Base-by-base conservation (phyloP, 495 filamentous ascomycete genomes). In the Astrothelium subdiscretum region DNA sequence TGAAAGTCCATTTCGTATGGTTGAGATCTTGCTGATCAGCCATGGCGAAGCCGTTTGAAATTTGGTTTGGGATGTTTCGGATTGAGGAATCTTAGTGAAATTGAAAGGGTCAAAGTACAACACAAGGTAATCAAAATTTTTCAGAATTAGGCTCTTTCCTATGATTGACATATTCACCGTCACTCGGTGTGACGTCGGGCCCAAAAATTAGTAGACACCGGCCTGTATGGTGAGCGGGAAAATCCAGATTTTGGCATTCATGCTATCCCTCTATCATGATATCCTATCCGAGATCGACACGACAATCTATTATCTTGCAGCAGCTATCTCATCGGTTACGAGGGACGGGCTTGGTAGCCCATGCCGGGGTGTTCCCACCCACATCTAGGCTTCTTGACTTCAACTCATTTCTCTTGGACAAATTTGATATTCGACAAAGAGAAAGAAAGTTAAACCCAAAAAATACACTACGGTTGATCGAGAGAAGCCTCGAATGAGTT, bases 1-100 rank as follows among this genome's bases (percentile, higher is more conserved):
- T 88, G 76, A 80, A 87, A 31, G 81, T 83, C 73, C 86, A 85
- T 65, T 75, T 75, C 35, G 73, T 73, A 44, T 57, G 62, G 2
- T 62, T 42, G 26, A 61, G 58, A 64, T 61, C 66, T 51, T 63
- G 51, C 8, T 31, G 44, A 35, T 62, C 60, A 31, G 60, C 26
- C 48, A 54, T 54, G 48, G 10, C 15, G 48, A 29, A 54, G 35
- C 8, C 15, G 8, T 38, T 6, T 8, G 35, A 38, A 38, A 15
- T 38, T 38, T 38, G 8, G 8, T 38, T 38, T 6, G 35, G 15
- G 0, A 38, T 38, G 15, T 15, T 38, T 38, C 15, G 35, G n/a
- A 48, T 48, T 8, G 5, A n/a, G 3, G 18, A n/a, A 48, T 48
- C 20, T 48, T n/a, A 38, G 35, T 38, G n/a, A n/a, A n/a, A n/a